These are phyloP conservation scores for Naganishia liquefaciens DNA, from an alignment of 1,284 basidiomycete species.

Conservation along the genomic window DNA sequence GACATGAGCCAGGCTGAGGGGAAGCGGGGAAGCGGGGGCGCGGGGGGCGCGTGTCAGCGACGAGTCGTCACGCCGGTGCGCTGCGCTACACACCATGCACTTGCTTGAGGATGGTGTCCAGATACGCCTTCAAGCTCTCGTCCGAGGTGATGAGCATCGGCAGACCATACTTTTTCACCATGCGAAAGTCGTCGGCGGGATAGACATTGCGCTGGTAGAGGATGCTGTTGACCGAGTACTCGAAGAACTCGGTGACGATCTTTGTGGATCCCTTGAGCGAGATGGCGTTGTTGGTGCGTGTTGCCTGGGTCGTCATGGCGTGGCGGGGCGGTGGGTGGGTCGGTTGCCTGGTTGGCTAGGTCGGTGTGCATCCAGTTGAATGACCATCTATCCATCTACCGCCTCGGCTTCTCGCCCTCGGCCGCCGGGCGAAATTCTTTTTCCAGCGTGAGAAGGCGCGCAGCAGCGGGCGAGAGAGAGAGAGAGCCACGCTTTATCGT, in stretches of 20 bases:
- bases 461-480: neutral
- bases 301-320: constrained; percentile 53
- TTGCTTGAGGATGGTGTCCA: constrained; percentile 86
- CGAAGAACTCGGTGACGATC: constrained; percentile 98
- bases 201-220: constrained; percentile 97
- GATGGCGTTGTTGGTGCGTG: constrained; percentile 60
- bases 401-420: neutral
- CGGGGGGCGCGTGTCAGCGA: neutral
- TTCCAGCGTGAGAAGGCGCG: constrained; percentile 14
- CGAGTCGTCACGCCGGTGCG: neutral
- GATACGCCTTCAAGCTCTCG: constrained; percentile 85
- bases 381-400: too few species aligned
- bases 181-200: constrained; percentile 90
- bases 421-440: constrained; percentile 9
- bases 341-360: neutral
- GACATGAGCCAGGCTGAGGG: constrained; percentile 82
- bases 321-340: neutral
- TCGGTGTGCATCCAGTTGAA: too few species aligned
- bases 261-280: constrained; percentile 93
- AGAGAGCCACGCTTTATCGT: too few species aligned
- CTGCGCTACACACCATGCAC: constrained; percentile 73
- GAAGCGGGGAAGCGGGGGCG: neutral
- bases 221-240: constrained; percentile 94
- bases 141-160: constrained; percentile 94
- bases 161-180: constrained; percentile 98